These are phyloP conservation scores for Suillus subaureus DNA, from an alignment of 768 basidiomycete genomes.

Conservation along the genomic window DNA sequence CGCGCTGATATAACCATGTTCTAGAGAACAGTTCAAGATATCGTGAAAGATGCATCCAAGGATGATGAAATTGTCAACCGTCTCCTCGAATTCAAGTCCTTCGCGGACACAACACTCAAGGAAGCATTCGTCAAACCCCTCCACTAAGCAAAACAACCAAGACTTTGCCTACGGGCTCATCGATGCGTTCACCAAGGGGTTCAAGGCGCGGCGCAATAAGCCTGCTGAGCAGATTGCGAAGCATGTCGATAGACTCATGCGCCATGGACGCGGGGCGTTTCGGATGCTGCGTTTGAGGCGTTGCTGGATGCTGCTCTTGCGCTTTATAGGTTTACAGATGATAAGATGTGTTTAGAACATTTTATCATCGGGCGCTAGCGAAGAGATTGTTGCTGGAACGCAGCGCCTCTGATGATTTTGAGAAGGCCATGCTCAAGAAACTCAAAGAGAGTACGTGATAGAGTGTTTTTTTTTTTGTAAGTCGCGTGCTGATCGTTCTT, in stretches of 20 bases:
- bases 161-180: slow-evolving; percentile 68
- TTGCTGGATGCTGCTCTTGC: slow-evolving; percentile 67
- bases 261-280: slow-evolving; percentile 72
- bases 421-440: slow-evolving; percentile 81
- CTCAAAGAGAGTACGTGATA: slow-evolving; percentile 72
- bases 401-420: slow-evolving; percentile 86
- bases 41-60: slow-evolving; percentile 60
- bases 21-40: slow-evolving; percentile 58
- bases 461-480: background rate
- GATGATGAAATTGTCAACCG: slow-evolving; percentile 82
- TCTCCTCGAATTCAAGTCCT: slow-evolving; percentile 67
- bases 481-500: slow-evolving; percentile 18
- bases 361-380: slow-evolving; percentile 88
- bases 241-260: slow-evolving; percentile 84
- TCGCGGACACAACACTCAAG: slow-evolving; percentile 52
- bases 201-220: slow-evolving; percentile 75
- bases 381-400: slow-evolving; percentile 83
- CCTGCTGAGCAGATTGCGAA: slow-evolving; percentile 95
- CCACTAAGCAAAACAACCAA: slow-evolving; percentile 43
- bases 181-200: slow-evolving; percentile 74
- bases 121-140: slow-evolving; percentile 51
- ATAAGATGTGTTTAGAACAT: slow-evolving; percentile 92
- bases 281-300: slow-evolving; percentile 63
- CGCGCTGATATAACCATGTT: background rate
- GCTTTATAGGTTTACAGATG: slow-evolving; percentile 85